Conservation (phyloP, 2,329 filamentous ascomycete species). For the Diaporthe longicolla region DNA sequence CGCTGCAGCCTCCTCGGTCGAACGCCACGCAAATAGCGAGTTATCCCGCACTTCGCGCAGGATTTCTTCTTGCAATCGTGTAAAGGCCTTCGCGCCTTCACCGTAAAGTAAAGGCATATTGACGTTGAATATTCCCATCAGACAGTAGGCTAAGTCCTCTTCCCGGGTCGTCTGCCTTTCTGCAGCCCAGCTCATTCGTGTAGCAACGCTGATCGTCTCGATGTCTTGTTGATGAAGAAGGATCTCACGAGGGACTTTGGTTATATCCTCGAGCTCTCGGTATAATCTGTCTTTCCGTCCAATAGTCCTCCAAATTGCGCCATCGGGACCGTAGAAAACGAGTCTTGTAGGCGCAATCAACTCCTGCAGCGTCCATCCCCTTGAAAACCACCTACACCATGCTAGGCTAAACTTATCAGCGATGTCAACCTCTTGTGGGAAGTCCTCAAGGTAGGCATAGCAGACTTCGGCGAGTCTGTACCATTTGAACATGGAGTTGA, state of each 20-base stretch:
- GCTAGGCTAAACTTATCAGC: no score
- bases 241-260: not conserved
- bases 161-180: slow-evolving; percentile 12
- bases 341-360: not conserved
- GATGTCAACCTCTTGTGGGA: not conserved
- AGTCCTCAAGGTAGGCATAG: slow-evolving; percentile 26
- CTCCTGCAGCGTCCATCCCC: not conserved
- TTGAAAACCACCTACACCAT: not conserved
- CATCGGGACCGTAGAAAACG: not conserved
- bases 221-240: no score
- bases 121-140: slow-evolving; percentile 31
- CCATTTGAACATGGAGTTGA: not conserved
- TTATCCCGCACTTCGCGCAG: slow-evolving; percentile 21
- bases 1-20: not conserved
- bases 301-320: slow-evolving; percentile 18
- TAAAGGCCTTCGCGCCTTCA: slow-evolving; percentile 22
- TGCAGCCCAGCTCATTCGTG: slow-evolving; percentile 38
- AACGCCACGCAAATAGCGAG: slow-evolving; percentile 1
- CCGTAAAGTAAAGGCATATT: slow-evolving; percentile 39
- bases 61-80: slow-evolving; percentile 36
- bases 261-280: not conserved
- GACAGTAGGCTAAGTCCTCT: slow-evolving; percentile 36
- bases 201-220: slow-evolving; percentile 4
- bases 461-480: slow-evolving; percentile 12
- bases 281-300: not conserved